Evolutionary conservation across 352 stramenopile genomes (phyloP), one percentile per base, ranked within the genome.

Genomic region (Phytophthora lateralis): DNA sequence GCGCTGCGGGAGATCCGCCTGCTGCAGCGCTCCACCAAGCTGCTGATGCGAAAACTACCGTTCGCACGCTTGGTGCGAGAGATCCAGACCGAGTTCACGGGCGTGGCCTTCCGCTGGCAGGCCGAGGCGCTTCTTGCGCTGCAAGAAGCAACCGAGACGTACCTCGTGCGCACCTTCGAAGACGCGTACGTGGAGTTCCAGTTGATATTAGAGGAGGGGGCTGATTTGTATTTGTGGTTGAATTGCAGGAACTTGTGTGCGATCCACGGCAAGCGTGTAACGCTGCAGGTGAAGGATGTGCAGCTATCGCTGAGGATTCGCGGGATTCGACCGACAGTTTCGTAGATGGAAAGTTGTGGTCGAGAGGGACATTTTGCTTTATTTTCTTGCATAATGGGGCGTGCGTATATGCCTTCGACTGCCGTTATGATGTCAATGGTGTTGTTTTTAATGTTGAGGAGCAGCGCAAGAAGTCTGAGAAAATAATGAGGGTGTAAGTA

Each of bases 151-250:
- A 76, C 93, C 1, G 96, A 99, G 79, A 95, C 94, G 24, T 95
- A 98, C 76, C 85, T 99, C 26, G 92, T 99, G 21, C 83, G 84
- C 46, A 81, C 98, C 49, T 99, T 99, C 78, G 95, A 99, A 78
- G 88, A 96, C 63, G 84, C 88, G 78, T 93, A 93, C 68, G 81
- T 90, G 24, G 9, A 44, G 6, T 44, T 51, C 17, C 51, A 18
- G 3, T 20, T 46, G n/a, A 15, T 17, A 8, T 2, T 18, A 47
- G 6, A 7, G 20, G 3, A 24, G 15, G 20, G 24, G 39, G 18
- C 32, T 55, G 17, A 46, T 39, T 42, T 26, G n/a, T 30, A 30
- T 60, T 29, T 55, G 18, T 58, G 26, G 26, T 15, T 41, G 35
- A n/a, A 41, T 18, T 39, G 18, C 66, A 97, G 92, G 59, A 98